A percentile compares a stretch with the other conserved stretches of the same genome.
These are phyloP conservation scores for Kodamaea fungicola DNA, from an alignment of 1,139 yeast species.

Conservation along the genomic window DNA sequence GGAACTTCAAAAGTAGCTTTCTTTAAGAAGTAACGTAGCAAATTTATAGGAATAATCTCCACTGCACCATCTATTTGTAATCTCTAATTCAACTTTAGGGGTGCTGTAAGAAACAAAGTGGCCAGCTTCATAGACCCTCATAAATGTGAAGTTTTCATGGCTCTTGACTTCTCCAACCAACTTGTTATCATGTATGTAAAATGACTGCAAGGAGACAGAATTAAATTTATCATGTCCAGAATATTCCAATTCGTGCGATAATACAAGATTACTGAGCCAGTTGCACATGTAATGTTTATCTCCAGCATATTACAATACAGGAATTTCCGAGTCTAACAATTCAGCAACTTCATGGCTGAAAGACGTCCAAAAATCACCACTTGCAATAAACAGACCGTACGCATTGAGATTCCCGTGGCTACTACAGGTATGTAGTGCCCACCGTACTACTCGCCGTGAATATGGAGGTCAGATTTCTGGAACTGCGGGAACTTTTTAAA, in stretches of 20 bases:
- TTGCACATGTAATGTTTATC: conserved; percentile 84
- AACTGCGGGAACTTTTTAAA: conserved; percentile 90
- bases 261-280: conserved; percentile 85
- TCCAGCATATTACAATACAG: conserved; percentile 78
- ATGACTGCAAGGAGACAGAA: conserved; percentile 34
- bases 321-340: conserved; percentile 54
- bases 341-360: conserved; percentile 34
- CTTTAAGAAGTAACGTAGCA: no score
- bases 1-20: no score
- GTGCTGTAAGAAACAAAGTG: conserved; percentile 52
- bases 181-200: conserved; percentile 35
- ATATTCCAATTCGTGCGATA: conserved; percentile 72
- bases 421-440: conserved; percentile 96
- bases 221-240: conserved; percentile 52
- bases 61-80: conserved; percentile 45
- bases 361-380: no score
- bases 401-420: conserved; percentile 85
- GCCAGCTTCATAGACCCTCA: conserved; percentile 46
- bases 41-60: conserved; percentile 28
- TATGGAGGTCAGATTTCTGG: conserved; percentile 71
- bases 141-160: conserved; percentile 43
- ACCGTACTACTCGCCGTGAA: conserved; percentile 98
- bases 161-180: conserved; percentile 49
- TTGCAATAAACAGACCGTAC: no score
- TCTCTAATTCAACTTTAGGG: conserved; percentile 43